These are phyloP conservation scores for Ogataea saltuana DNA, from an alignment of 805 yeast species.

Conservation along the genomic window DNA sequence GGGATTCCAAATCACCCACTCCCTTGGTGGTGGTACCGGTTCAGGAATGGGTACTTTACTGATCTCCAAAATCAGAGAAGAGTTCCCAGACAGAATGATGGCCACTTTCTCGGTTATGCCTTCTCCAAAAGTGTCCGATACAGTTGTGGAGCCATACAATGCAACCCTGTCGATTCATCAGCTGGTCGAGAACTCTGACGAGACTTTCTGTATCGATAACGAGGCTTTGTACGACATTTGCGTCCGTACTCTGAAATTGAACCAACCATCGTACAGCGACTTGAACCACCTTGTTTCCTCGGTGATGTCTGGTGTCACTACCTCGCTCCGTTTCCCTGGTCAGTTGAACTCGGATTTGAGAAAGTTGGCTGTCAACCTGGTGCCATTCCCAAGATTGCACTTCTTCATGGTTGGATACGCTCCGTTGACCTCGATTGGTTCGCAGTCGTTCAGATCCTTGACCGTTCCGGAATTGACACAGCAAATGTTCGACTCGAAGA, in stretches of 20 bases:
- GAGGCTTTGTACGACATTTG: slow-evolving; percentile 91
- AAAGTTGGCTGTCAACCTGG: slow-evolving; percentile 90
- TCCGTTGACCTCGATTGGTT: slow-evolving; percentile 78
- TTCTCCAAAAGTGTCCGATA: slow-evolving; percentile 86
- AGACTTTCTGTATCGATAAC: slow-evolving; percentile 92
- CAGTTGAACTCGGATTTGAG: slow-evolving; percentile 91
- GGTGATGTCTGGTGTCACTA: slow-evolving; percentile 95
- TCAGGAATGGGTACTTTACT: slow-evolving; percentile 94
- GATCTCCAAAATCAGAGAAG: slow-evolving; percentile 84
- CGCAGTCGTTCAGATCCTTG: slow-evolving; percentile 79
- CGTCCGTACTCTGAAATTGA: slow-evolving; percentile 78
- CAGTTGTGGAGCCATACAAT: slow-evolving; percentile 94
- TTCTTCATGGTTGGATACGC: slow-evolving; percentile 96
- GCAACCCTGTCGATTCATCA: slow-evolving; percentile 91
- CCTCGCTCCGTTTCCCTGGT: slow-evolving; percentile 92
- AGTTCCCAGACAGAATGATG: slow-evolving; percentile 94
- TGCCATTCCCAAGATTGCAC: slow-evolving; percentile 93
- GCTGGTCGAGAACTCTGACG: slow-evolving; percentile 87
- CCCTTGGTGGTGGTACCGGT: slow-evolving; percentile 92
- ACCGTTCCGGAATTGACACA: slow-evolving; percentile 91
- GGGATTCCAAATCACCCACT: slow-evolving; percentile 89
- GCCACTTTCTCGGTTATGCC: slow-evolving; percentile 94
- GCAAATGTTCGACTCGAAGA: slow-evolving; percentile 88
- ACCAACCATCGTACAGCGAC: slow-evolving; percentile 76
- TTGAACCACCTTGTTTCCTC: slow-evolving; percentile 81